Evolutionary conservation across 1,139 yeast genomes (phyloP).

Genomic region (Candida sp.): DNA sequence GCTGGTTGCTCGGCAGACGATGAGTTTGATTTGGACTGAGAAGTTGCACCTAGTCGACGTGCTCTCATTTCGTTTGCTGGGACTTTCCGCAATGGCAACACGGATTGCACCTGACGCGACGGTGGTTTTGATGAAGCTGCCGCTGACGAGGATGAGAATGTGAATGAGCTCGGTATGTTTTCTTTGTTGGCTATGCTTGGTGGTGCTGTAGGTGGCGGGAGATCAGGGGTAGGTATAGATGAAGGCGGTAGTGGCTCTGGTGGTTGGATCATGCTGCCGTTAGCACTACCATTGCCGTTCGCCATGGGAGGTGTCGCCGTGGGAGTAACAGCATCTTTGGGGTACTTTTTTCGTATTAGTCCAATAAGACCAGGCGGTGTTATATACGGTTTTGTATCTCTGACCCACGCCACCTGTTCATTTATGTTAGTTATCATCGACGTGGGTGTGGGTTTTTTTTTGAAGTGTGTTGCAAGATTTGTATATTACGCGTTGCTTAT

Average conservation of each 20-base stretch:
- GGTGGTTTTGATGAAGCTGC: not conserved
- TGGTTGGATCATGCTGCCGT: not conserved
- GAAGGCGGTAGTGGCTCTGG: conserved; percentile 3
- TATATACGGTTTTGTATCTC: conserved; percentile 12
- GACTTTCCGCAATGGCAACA: conserved; percentile 2
- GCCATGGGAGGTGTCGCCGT: not conserved
- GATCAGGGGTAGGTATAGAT: not conserved
- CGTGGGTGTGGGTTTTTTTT: not conserved
- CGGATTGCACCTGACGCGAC: conserved; percentile 1
- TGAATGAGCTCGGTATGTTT: conserved; percentile 3
- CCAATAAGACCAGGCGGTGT: conserved; percentile 10
- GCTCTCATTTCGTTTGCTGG: conserved; percentile 1
- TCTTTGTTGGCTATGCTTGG: conserved; percentile 3
- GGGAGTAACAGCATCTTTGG: conserved; percentile 2
- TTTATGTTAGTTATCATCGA: conserved; percentile 13
- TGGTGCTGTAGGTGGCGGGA: not conserved
- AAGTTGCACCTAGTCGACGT: not conserved
- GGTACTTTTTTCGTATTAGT: conserved; percentile 19
- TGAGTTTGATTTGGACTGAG: not conserved
- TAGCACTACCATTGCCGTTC: not conserved
- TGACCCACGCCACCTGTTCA: conserved; percentile 18
- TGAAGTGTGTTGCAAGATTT: conserved; percentile 6
- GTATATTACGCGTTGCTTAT: not conserved
- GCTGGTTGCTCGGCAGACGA: not conserved
- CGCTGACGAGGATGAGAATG: not conserved